A percentile compares a stretch with the other conserved stretches of the same genome.
These are phyloP conservation scores for Epichloe coenophiala DNA, from an alignment of 2,329 filamentous ascomycete species.

Conservation along the genomic window DNA sequence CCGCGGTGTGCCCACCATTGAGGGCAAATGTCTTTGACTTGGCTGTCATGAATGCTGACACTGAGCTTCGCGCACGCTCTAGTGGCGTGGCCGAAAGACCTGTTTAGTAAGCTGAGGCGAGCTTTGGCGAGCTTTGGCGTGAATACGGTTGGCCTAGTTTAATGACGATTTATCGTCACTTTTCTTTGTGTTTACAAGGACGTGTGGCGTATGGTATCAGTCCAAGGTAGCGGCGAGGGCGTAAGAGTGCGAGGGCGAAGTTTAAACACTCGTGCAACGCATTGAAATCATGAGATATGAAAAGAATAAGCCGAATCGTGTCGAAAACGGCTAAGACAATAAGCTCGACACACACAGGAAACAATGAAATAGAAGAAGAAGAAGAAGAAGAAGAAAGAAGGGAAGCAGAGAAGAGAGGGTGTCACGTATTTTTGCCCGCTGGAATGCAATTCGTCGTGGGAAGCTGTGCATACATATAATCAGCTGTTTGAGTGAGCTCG, in stretches of 20 bases:
- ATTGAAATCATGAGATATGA: not conserved
- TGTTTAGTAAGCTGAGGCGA: constrained; percentile 2
- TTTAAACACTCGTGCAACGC: not conserved
- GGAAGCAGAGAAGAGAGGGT: not conserved
- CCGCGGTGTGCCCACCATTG: constrained; percentile 65
- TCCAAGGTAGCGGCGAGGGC: not conserved
- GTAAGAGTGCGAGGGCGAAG: not conserved
- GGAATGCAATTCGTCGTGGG: constrained; percentile 1
- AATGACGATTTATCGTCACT: not conserved
- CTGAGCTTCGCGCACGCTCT: not conserved
- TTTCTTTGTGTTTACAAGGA: constrained; percentile 8
- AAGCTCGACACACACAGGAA: not conserved
- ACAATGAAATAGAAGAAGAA: constrained; percentile 1
- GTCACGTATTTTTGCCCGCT: constrained; percentile 6
- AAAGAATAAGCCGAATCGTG: not conserved
- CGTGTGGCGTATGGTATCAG: not conserved
- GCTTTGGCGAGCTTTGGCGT: constrained; percentile 1
- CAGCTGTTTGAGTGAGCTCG: not conserved
- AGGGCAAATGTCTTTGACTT: constrained; percentile 42
- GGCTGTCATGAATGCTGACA: constrained; percentile 29
- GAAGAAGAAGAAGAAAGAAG: not conserved
- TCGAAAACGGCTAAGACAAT: not conserved
- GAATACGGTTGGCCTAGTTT: not conserved
- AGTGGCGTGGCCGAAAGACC: not conserved
- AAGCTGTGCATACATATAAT: not conserved